Percentiles rank a stretch among this genome's conserved stretches.
These are phyloP conservation scores for Starmerella khaoyaiensis DNA, from an alignment of 805 yeast species.

Conservation along the genomic window DNA sequence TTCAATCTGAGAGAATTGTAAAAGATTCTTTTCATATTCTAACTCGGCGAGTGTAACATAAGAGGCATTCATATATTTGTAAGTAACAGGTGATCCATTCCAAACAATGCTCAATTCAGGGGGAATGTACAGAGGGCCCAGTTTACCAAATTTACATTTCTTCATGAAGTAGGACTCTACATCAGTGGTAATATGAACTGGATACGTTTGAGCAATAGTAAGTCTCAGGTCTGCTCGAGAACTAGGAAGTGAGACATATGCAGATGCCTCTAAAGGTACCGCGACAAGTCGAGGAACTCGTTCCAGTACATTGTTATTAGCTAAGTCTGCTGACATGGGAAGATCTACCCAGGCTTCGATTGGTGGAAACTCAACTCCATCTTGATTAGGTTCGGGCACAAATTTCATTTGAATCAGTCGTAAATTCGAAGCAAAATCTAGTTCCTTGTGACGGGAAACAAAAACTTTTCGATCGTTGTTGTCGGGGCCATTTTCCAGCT, in stretches of 20 bases:
- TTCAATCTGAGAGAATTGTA: slow-evolving; percentile 38
- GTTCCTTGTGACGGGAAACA: slow-evolving; percentile 9
- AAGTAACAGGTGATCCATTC: slow-evolving; percentile 31
- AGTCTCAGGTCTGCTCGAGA: slow-evolving; percentile 35
- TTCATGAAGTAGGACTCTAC: slow-evolving; percentile 32
- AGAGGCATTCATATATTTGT: slow-evolving; percentile 34
- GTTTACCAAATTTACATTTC: slow-evolving; percentile 17
- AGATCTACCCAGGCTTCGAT: slow-evolving; percentile 43
- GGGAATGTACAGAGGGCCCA: slow-evolving; percentile 29
- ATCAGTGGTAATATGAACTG: slow-evolving; percentile 29
- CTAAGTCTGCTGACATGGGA: slow-evolving; percentile 26
- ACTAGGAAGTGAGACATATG: slow-evolving; percentile 34
- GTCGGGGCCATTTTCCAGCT: slow-evolving; percentile 1
- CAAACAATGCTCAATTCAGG: slow-evolving; percentile 32
- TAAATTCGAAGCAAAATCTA: slow-evolving; percentile 1
- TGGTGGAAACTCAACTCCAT: slow-evolving; percentile 34
- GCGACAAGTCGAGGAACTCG: slow-evolving; percentile 31
- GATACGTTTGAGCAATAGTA: slow-evolving; percentile 27
- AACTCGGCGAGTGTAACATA: slow-evolving; percentile 37
- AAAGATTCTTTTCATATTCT: slow-evolving; percentile 26
- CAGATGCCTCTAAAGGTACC: slow-evolving; percentile 35
- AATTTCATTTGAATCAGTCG: slow-evolving; percentile 12
- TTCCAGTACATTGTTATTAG: slow-evolving; percentile 27
- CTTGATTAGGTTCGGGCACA: slow-evolving; percentile 13
- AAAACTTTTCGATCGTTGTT: slow-evolving; percentile 4